These are phyloP conservation scores for Pseudoneurospora amorphoporcata DNA, from an alignment of 495 filamentous ascomycete species.

Conservation along the genomic window DNA sequence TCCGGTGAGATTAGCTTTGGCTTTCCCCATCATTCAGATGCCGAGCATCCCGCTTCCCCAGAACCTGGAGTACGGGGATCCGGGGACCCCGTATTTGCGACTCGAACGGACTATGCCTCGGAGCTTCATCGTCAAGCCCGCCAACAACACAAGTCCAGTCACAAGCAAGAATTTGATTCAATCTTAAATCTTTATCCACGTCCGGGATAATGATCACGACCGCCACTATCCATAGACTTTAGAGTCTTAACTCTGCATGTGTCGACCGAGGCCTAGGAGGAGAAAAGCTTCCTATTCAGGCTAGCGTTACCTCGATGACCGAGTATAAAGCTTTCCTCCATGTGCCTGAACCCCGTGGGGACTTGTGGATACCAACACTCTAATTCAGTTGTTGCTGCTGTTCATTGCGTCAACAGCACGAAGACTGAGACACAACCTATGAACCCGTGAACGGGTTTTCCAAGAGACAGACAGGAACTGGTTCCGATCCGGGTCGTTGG, in stretches of 20 bases:
- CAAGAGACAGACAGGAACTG: not conserved
- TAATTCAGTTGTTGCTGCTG: not conserved
- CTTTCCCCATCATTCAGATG: not conserved
- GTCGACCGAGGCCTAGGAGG: not conserved
- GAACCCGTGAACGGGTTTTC: not conserved
- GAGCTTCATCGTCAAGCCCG: not conserved
- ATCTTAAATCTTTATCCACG: not conserved
- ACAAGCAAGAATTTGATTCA: not conserved
- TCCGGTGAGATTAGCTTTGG: not conserved
- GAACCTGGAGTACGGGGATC: not conserved
- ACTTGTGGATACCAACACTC: not conserved
- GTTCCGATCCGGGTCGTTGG: not conserved
- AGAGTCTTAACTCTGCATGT: not conserved
- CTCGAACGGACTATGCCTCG: not conserved
- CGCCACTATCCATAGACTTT: not conserved
- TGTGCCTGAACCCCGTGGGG: not conserved
- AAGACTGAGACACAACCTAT: not conserved
- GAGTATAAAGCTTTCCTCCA: not conserved
- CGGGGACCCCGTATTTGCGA: not conserved
- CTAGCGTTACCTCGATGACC: not conserved
- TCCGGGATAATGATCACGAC: not conserved
- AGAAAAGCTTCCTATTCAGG: not conserved
- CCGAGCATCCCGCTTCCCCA: not conserved
- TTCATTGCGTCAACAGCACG: not conserved
- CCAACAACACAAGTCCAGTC: not conserved